Base-by-base conservation (phyloP, 2,329 filamentous ascomycete genomes). In the Pseudogymnoascus sp. region DNA sequence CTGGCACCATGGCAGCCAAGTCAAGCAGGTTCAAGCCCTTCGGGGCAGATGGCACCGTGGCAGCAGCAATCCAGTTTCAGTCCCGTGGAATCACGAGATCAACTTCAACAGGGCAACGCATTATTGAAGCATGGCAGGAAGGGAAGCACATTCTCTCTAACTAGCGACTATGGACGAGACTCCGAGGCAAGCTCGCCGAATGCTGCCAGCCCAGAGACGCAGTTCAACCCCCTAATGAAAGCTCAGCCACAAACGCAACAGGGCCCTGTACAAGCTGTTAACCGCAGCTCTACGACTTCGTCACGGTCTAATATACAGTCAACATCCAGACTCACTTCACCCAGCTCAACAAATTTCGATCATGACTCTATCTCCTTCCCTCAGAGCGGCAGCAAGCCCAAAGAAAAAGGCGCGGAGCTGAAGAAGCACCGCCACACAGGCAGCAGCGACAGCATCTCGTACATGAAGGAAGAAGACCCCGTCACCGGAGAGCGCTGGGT, bases 401-500 rank as follows among this genome's bases (percentile, higher is more conserved):
- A 66, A 60, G 41, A 61, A 73, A 7, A 76, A 22, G 43, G 32
- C 12, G 59, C 39, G 16, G 38, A 32, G n/a, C 38, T 64, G 5
- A 65, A 62, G 41, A n/a, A 64, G 62, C 81, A 83, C 64, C 74
- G 76, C 12, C 76, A 81, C 65, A 79, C 78, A 65, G 75, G 80
- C 58, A 87, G 83, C 50, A 78, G 84, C 1, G 87, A 89, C 65
- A 88, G 85, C 64, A 84, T 91, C 34, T 86, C 86, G 6, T 91
- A 91, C 70, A 77, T 81, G 2, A 72, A 76, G n/a, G 80, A 82
- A 64, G 80, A 80, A 63, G 84, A 87, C 68, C 83, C 85, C 50
- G 77, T 81, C 2, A 78, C 78, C 7, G 81, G 79, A 1, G 81
- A 81, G 65, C 75, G 85, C 50, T 90, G 87, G 88, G 81, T 90